These are phyloP conservation scores for Pyricularia pennisetigena DNA, from an alignment of 2,329 filamentous ascomycete species.

Conservation along the genomic window DNA sequence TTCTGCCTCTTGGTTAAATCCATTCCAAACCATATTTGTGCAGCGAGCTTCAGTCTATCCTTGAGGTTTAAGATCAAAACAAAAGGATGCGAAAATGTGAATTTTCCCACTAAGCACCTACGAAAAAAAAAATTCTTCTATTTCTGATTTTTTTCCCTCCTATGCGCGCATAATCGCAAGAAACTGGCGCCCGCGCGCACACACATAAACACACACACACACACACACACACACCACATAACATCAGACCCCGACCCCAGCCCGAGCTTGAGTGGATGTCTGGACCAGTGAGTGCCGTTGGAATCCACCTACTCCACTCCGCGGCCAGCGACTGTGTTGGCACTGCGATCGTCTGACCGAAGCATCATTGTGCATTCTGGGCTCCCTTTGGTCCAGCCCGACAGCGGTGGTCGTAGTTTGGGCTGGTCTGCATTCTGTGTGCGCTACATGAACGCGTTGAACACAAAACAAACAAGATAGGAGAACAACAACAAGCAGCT, in stretches of 20 bases:
- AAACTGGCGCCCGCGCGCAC: background rate
- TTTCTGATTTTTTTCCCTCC: background rate
- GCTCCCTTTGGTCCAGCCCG: background rate
- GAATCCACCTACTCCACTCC: background rate
- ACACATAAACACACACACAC: background rate
- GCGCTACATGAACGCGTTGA: background rate
- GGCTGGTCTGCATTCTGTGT: background rate
- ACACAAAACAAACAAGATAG: background rate
- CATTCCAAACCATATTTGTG: background rate
- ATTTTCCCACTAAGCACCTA: background rate
- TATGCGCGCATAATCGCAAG: background rate
- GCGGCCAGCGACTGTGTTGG: background rate
- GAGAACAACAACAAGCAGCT: background rate
- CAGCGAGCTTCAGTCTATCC: background rate
- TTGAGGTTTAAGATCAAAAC: background rate
- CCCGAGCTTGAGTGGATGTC: background rate
- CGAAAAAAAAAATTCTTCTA: background rate
- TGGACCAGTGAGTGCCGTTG: slow-evolving; percentile 1
- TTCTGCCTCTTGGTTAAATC: background rate
- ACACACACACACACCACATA: background rate
- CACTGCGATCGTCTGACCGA: slow-evolving; percentile 1
- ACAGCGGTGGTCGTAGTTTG: background rate
- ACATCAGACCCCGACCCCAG: background rate
- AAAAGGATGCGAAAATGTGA: background rate
- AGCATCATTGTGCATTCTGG: background rate